A percentile compares a stretch with the other conserved stretches of the same genome.
Conservation (phyloP, 106 monocot genomes). For the Narthecium ossifragum region DNA sequence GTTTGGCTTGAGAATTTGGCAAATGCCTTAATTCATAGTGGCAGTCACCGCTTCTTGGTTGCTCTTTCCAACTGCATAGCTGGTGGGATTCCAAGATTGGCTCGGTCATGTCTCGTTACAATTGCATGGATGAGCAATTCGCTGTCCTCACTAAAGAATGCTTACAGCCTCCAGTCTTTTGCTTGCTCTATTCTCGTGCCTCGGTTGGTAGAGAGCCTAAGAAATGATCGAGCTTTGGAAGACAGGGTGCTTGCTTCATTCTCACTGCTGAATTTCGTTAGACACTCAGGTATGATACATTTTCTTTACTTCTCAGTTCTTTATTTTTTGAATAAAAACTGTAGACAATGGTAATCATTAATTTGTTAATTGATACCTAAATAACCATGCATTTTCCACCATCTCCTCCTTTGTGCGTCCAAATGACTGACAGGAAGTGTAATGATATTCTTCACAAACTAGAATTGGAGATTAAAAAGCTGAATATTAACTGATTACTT, state of each 20-base stretch:
- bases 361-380: too few species aligned
- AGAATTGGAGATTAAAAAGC: too few species aligned
- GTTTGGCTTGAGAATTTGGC: slow-evolving; percentile 53
- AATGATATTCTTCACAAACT: too few species aligned
- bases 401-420: too few species aligned
- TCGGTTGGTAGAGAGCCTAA: slow-evolving; percentile 55
- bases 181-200: slow-evolving; percentile 53
- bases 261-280: slow-evolving; percentile 56
- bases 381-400: too few species aligned
- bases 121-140: slow-evolving; percentile 68
- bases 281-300: slow-evolving; percentile 57
- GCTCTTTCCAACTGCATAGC: slow-evolving; percentile 66
- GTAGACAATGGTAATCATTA: too few species aligned
- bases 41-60: slow-evolving; percentile 47
- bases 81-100: slow-evolving; percentile 47
- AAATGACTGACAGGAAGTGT: too few species aligned
- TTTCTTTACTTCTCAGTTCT: too few species aligned
- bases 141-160: slow-evolving; percentile 21
- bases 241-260: slow-evolving; percentile 75
- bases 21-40: slow-evolving; percentile 41
- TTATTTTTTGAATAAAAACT: too few species aligned
- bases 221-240: slow-evolving; percentile 55
- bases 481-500: too few species aligned
- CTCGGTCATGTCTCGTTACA: slow-evolving; percentile 62
- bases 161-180: slow-evolving; percentile 23